Evolutionary conservation across 306 rosid genomes (phyloP).

Genomic region (Vigna hirtella): DNA sequence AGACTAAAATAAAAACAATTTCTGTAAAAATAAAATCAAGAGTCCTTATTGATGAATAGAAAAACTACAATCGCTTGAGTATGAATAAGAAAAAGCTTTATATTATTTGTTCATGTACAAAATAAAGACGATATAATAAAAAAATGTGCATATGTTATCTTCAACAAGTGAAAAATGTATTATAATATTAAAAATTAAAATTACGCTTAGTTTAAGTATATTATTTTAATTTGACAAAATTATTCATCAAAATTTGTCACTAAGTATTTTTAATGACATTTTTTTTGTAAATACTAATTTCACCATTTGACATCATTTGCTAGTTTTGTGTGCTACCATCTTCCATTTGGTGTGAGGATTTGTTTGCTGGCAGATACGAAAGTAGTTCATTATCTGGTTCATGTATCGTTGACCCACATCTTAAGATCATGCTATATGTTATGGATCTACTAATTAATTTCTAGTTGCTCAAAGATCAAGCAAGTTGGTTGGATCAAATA

Average conservation of each 20-base stretch:
- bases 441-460: constrained; percentile 33
- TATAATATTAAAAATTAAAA: too few species aligned
- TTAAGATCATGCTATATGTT: constrained; percentile 12
- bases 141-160: too few species aligned
- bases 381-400: constrained; percentile 44
- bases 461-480: constrained; percentile 38
- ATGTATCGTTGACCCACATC: constrained; percentile 53
- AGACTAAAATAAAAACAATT: too few species aligned
- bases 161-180: too few species aligned
- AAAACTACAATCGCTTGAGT: too few species aligned
- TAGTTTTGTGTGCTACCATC: constrained; percentile 3
- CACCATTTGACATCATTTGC: constrained; percentile 1
- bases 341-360: constrained; percentile 41
- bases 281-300: neutral
- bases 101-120: too few species aligned
- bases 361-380: constrained; percentile 37
- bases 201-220: too few species aligned
- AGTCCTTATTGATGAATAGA: too few species aligned
- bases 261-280: neutral
- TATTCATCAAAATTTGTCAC: neutral
- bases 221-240: too few species aligned
- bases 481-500: constrained; percentile 39
- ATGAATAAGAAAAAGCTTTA: too few species aligned
- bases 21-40: too few species aligned
- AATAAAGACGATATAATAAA: too few species aligned